A percentile compares a stretch with the other conserved stretches of the same genome.
phyloP scores from a whole-genome alignment of 371 early-diverging fungal species.

The Mucor piriformis region DNA sequence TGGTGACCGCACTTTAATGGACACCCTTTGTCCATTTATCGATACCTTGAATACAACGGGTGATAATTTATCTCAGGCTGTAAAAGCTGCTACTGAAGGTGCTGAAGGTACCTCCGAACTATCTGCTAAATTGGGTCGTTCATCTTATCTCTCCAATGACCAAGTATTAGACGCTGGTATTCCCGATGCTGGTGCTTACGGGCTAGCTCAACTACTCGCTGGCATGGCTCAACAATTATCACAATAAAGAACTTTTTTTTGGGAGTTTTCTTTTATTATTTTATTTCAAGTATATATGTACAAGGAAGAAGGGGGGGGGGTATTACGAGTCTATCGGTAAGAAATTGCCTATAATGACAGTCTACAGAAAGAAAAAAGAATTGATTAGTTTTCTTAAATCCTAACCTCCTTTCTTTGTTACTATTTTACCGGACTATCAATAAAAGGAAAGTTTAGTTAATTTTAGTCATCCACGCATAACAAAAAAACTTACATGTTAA shows the following conservation, averaged over 20 bases:
- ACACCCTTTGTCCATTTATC: constrained; percentile 74
- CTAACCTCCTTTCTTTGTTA: background rate
- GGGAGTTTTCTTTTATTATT: too few relatives aligned
- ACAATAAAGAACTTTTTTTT: background rate
- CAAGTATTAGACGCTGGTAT: constrained; percentile 44
- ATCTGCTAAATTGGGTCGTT: constrained; percentile 70
- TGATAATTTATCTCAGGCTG: constrained; percentile 40
- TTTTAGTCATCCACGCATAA: background rate
- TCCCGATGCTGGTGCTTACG: constrained; percentile 77
- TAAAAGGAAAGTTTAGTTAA: background rate
- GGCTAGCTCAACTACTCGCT: constrained; percentile 57
- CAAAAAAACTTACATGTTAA: constrained; percentile 62
- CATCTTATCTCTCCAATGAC: constrained; percentile 66
- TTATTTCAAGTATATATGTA: constrained; percentile 1
- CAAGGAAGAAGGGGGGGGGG: background rate
- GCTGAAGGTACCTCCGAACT: constrained; percentile 60
- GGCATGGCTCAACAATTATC: constrained; percentile 41
- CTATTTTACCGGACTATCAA: constrained; percentile 31
- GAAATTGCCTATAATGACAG: constrained; percentile 80
- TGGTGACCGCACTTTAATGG: constrained; percentile 83
- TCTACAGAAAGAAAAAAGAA: constrained; percentile 17
- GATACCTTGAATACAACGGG: constrained; percentile 41
- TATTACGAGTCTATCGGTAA: constrained; percentile 51
- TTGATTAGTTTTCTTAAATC: background rate
- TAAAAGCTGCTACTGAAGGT: constrained; percentile 61